Percentiles rank a stretch among this genome's conserved stretches.
phyloP scores from a whole-genome alignment of 495 filamentous ascomycete genomes.

The Daldinia bambusicola region DNA sequence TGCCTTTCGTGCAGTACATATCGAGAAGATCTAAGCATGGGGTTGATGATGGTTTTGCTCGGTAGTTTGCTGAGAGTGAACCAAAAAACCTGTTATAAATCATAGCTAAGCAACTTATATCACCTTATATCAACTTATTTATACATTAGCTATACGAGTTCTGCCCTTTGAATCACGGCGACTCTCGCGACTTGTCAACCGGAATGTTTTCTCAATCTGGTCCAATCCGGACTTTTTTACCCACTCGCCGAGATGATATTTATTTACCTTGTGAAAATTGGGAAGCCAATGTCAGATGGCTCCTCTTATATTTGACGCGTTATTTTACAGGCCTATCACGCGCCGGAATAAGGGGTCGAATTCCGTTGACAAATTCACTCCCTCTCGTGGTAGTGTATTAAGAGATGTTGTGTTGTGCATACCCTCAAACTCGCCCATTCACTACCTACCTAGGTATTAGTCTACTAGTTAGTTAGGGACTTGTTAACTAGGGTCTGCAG shows the following conservation, averaged over 20 bases:
- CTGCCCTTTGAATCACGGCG: background rate
- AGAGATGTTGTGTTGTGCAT: too few species aligned
- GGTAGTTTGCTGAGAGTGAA: background rate
- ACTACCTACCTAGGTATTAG: too few species aligned
- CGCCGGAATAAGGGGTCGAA: too few species aligned
- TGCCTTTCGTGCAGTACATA: constrained; percentile 7
- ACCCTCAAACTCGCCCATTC: too few species aligned
- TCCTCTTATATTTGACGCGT: constrained; percentile 2
- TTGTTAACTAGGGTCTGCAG: constrained; percentile 1
- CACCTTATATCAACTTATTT: background rate
- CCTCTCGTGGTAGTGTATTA: too few species aligned
- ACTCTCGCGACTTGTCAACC: background rate
- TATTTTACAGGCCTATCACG: background rate
- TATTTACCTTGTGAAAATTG: constrained; percentile 6
- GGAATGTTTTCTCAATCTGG: background rate
- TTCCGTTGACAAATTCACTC: too few species aligned
- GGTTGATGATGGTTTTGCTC: background rate
- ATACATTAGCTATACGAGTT: background rate
- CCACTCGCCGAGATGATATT: constrained; percentile 5
- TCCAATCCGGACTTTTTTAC: background rate
- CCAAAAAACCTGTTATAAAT: background rate
- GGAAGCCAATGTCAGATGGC: constrained; percentile 3
- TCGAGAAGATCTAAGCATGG: constrained; percentile 7
- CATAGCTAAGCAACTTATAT: background rate
- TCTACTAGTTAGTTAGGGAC: too few species aligned